These are phyloP conservation scores for Mariannaea sp. DNA, from an alignment of 2,329 filamentous ascomycete species.

Conservation along the genomic window DNA sequence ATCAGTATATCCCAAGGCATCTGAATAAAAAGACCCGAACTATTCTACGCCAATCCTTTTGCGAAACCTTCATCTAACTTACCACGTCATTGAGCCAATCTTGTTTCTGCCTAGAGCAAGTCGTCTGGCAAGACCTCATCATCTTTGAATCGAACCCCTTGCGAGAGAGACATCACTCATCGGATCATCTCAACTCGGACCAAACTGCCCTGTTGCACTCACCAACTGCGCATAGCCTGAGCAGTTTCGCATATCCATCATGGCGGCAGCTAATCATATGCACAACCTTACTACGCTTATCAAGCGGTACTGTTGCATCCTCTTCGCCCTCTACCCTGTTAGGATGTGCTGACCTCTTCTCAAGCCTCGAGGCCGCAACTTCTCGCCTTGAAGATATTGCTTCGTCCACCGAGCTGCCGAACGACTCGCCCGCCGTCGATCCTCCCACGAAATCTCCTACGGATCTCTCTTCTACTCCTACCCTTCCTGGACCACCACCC, in stretches of 20 bases:
- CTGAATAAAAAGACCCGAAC: not conserved
- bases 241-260: constrained; percentile 42
- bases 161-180: not conserved
- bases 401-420: constrained; percentile 68
- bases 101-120: constrained; percentile 22
- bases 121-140: not conserved
- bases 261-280: constrained; percentile 83
- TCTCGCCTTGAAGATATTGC: constrained; percentile 96
- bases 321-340: not conserved
- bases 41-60: not conserved
- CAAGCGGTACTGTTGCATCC: constrained; percentile 72
- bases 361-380: constrained; percentile 94
- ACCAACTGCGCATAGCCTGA: not conserved
- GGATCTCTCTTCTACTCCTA: constrained; percentile 39
- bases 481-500: constrained; percentile 39
- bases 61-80: not conserved
- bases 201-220: not conserved
- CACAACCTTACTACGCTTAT: constrained; percentile 96
- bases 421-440: constrained; percentile 53
- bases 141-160: not conserved
- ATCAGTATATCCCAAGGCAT: not conserved
- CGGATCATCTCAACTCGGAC: not conserved
- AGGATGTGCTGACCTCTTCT: constrained; percentile 51
- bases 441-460: constrained; percentile 43
- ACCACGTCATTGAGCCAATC: constrained; percentile 11